Evolutionary conservation across 208 protist species (phyloP).

Genomic region (Blastocrithidia nonstop): DNA sequence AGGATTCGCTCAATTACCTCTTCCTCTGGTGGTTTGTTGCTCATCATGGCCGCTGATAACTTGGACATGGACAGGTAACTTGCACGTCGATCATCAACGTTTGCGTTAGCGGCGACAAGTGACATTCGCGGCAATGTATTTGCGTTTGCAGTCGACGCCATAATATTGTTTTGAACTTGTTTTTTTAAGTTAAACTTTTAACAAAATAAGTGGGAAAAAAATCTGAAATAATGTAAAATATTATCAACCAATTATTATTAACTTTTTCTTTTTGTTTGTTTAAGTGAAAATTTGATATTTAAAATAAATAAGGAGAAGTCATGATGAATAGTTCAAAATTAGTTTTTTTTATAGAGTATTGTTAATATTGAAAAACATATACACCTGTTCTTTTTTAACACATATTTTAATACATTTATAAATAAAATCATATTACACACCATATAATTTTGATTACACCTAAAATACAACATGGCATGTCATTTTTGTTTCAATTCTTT

Average conservation of each 20-base stretch:
- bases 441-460: too few species aligned
- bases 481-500: too few species aligned
- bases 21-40: constrained; percentile 15
- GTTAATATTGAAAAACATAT: neutral
- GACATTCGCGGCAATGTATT: neutral
- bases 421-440: too few species aligned
- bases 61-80: constrained; percentile 1
- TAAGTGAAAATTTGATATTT: neutral
- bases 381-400: neutral
- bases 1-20: constrained; percentile 86
- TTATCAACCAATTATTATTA: neutral
- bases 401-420: neutral
- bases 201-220: neutral
- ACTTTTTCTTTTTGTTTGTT: constrained; percentile 1
- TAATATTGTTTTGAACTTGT: too few species aligned
- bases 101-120: neutral
- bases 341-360: neutral
- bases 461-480: too few species aligned
- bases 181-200: too few species aligned
- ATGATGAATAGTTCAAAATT: neutral
- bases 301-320: neutral
- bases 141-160: neutral
- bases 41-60: too few species aligned
- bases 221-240: neutral
- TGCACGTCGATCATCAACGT: neutral